Base-by-base conservation (phyloP, 192 early-diverging fungal species). In the Podila epicladia region DNA sequence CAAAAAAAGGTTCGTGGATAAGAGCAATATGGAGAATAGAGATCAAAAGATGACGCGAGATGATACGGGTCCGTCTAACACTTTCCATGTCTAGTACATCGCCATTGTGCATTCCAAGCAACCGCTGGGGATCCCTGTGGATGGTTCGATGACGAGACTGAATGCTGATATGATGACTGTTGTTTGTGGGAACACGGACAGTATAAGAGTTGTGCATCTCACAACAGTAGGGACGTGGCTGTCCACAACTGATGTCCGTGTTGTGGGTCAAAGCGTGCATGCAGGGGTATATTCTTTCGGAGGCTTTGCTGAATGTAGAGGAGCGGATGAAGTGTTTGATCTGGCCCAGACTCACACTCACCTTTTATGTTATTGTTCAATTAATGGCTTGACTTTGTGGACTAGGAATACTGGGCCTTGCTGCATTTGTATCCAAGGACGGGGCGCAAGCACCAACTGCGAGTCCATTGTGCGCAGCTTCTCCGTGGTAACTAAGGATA, bases 401-500 rank as follows among this genome's bases (percentile, higher is more conserved):
- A 0, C 9, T 64, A 75, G 73, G 28, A 20, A 4, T 32, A 70
- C 13, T 75, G 45, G 49, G 57, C 51, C 19, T 32, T 70, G n/a
- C 55, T 75, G 7, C 13, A 58, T 12, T 45, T 75, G 19, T 65
- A 75, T 24, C 74, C 74, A 51, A n/a, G 45, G 62, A 75, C 74
- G 13, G 74, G 74, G 0, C 67, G 74, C 20, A 75, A 75, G 22
- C 74, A 75, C 55, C 74, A 75, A 26, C 29, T 75, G 8, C 74
- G 74, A 20, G 59, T 75, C 19, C 74, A 75, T 26, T 75, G 74
- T 28, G 74, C 74, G 7, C 58, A 75, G 35, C 3, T 75, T 37
- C 11, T 75, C 35, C 29, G 58, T 9, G 74, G 74, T 75, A 69
- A 33, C 26, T 12, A 69, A 49, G 24, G 4, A 17, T 45, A 4